A percentile compares a stretch with the other conserved stretches of the same genome.
phyloP scores from a whole-genome alignment of 2,329 filamentous ascomycete species.

The Colletotrichum kahawae region DNA sequence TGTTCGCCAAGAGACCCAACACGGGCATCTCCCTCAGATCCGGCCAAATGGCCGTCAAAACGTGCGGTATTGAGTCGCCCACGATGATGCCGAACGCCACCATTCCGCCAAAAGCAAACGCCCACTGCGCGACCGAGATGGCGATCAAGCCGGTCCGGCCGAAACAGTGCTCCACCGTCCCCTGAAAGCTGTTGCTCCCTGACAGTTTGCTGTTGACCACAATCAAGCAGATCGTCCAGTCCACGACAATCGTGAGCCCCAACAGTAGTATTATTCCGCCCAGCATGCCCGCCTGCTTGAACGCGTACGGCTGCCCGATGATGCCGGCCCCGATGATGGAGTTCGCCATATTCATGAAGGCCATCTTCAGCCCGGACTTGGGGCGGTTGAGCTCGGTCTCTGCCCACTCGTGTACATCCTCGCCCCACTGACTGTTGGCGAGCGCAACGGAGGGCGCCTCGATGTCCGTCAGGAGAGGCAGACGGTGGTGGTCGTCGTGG shows the following conservation, averaged over 20 bases:
- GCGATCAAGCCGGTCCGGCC: constrained; percentile 86
- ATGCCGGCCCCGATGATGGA: constrained; percentile 86
- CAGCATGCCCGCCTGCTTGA: constrained; percentile 86
- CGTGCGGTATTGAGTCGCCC: constrained; percentile 93
- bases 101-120: constrained; percentile 99
- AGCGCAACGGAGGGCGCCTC: constrained; percentile 80
- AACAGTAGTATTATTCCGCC: constrained; percentile 82
- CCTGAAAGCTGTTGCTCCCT: constrained; percentile 92
- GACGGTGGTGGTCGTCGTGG: constrained; percentile 46
- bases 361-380: constrained; percentile 83
- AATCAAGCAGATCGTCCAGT: constrained; percentile 98
- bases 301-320: constrained; percentile 92
- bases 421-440: constrained; percentile 57
- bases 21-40: constrained; percentile 74
- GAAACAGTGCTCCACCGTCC: constrained; percentile 95
- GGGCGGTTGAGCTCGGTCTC: constrained; percentile 67
- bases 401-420: constrained; percentile 52
- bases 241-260: constrained; percentile 80
- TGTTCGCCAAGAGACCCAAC: constrained; percentile 80
- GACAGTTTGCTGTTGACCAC: constrained; percentile 98
- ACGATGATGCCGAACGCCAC: constrained; percentile 97
- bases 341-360: constrained; percentile 99
- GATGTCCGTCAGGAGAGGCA: constrained; percentile 81
- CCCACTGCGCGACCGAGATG: constrained; percentile 91
- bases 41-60: constrained; percentile 83